A percentile compares a stretch with the other conserved stretches of the same genome.
These are phyloP conservation scores for Oidiodendron maius DNA, from an alignment of 495 filamentous ascomycete species.

Conservation along the genomic window DNA sequence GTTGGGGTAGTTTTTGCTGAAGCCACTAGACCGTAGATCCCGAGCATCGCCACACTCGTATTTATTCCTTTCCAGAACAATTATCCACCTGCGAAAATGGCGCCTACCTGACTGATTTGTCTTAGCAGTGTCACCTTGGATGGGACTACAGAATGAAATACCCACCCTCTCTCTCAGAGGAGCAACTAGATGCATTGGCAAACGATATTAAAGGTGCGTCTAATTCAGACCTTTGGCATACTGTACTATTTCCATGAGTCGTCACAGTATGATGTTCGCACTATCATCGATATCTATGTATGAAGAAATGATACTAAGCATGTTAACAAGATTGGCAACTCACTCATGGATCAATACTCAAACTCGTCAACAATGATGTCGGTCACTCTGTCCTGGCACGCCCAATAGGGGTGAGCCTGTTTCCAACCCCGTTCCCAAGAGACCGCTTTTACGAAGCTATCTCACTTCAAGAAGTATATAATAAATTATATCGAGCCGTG, in stretches of 20 bases:
- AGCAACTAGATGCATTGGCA: slow-evolving; percentile 7
- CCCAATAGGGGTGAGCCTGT: slow-evolving; percentile 84
- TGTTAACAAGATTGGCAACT: slow-evolving; percentile 18
- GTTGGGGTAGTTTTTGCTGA: no score
- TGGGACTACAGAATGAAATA: slow-evolving; percentile 1
- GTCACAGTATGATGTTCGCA: no score
- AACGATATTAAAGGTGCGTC: slow-evolving; percentile 9
- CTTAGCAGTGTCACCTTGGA: no score
- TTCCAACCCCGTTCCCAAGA: slow-evolving; percentile 82
- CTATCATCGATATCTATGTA: no score
- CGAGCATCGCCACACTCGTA: no score
- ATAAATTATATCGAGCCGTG: slow-evolving; percentile 86
- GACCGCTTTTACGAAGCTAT: slow-evolving; percentile 72
- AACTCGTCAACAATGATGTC: slow-evolving; percentile 5
- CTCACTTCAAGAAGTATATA: slow-evolving; percentile 73
- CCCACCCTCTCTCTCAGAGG: slow-evolving; percentile 7
- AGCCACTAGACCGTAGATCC: no score
- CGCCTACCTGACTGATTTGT: no score
- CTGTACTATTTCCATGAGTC: no score
- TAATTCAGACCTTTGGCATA: no score
- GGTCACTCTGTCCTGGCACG: slow-evolving; percentile 61
- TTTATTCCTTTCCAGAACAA: no score
- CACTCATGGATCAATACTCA: slow-evolving; percentile 13
- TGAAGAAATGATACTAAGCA: no score
- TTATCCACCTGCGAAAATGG: no score